Base-by-base conservation (phyloP, 352 stramenopile species). In the Phytophthora kernoviae region DNA sequence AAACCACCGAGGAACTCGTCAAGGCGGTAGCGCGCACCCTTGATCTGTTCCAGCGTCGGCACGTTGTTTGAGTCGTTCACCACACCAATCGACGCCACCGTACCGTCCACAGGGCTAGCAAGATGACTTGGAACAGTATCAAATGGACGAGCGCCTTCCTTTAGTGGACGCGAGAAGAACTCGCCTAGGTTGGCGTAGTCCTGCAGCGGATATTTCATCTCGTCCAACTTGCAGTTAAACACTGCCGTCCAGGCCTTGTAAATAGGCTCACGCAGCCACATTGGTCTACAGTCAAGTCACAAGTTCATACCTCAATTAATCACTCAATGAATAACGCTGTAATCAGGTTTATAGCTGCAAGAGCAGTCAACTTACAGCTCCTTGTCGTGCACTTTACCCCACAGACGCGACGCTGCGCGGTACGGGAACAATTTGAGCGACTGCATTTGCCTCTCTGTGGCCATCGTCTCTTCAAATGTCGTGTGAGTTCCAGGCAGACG, bases 81-180 rank as follows among this genome's bases (percentile, higher is more conserved):
- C 6, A 77, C 73, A 14, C 76, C 78, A 46, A 91, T 72, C 9
- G 81, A 77, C 4, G 84, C 65, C 30, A 93, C 74, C 1, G 62
- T 75, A 39, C 77, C 80, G 52, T 94, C 83, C 22, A 91, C 81
- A 1, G 84, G 80, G 46, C 83, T 88, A 22, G 75, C 49, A 22
- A 84, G 43, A 53, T 72, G 49, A 30, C 60, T 44, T 36, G 58
- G 32, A 53, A 62, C 53, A 17, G 27, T 30, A 46, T 84, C 70
- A 36, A 87, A 89, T n/a, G 59, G 53, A 27, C 82, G 80, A 6
- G 49, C 55, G 24, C 79, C 82, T 30, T 90, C 80, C 55, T 92
- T 94, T 11, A 96, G 53, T 22, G 84, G 84, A 4, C 87, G 79
- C 20, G 82, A 91, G 61, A 96, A 96, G 57, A 94, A 96, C 66